Conservation (phyloP, 768 basidiomycete species). For the Calvatia gigantea region DNA sequence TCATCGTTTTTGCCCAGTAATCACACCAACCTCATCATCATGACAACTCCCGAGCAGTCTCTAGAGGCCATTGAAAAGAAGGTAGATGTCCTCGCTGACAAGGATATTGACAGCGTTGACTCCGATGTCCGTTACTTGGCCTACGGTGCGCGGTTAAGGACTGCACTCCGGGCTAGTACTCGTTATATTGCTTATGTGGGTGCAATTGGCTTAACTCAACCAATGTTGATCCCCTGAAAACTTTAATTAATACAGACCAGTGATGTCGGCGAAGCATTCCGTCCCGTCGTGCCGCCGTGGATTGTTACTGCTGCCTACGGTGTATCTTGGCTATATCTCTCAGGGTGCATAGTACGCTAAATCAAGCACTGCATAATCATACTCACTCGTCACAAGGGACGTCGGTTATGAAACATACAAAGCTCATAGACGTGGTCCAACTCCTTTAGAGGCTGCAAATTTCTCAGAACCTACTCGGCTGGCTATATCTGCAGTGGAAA, state of each 20-base stretch:
- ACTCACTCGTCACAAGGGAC: constrained; percentile 39
- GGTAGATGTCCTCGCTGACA: constrained; percentile 57
- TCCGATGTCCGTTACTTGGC: constrained; percentile 70
- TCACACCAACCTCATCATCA: constrained; percentile 16
- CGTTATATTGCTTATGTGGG: constrained; percentile 79
- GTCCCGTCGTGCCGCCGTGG: constrained; percentile 71
- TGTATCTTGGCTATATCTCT: constrained; percentile 77
- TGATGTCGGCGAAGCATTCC: constrained; percentile 81
- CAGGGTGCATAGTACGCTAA: constrained; percentile 33
- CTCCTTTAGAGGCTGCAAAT: constrained; percentile 60
- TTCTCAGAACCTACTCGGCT: constrained; percentile 70
- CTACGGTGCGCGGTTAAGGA: constrained; percentile 74
- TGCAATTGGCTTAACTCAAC: constrained; percentile 11
- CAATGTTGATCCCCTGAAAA: constrained; percentile 17
- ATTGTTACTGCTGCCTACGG: constrained; percentile 78
- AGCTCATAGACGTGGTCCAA: constrained; percentile 63
- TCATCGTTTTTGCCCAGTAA: constrained; percentile 1
- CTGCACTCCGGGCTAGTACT: constrained; percentile 63
- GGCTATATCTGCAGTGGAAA: constrained; percentile 68
- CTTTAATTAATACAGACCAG: constrained; percentile 50
- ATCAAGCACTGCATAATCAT: neutral
- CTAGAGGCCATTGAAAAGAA: constrained; percentile 42
- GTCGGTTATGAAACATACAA: constrained; percentile 83
- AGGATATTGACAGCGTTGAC: constrained; percentile 62
- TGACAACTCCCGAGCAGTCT: constrained; percentile 32